Evolutionary conservation across 768 basidiomycete genomes (phyloP).

Genomic region (Tulasnella sp.): DNA sequence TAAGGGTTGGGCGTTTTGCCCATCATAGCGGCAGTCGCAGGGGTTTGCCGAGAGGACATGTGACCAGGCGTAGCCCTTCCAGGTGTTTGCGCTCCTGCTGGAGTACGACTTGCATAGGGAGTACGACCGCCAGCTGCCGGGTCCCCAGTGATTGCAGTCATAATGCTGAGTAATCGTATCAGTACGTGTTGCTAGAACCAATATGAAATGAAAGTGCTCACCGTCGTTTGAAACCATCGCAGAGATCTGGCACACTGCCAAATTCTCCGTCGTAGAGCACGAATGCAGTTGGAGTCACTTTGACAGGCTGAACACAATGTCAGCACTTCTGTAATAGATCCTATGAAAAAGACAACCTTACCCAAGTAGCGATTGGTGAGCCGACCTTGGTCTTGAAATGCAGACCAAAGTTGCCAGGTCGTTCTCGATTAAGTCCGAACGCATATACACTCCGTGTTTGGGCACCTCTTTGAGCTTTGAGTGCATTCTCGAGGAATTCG

Average conservation of each 20-base stretch:
- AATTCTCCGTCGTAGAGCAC: conserved; percentile 83
- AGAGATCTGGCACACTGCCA: conserved; percentile 81
- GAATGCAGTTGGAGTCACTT: conserved; percentile 79
- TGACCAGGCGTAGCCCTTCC: conserved; percentile 57
- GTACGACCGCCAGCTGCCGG: conserved; percentile 53
- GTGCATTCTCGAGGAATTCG: conserved; percentile 73
- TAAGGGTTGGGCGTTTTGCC: conserved; percentile 14
- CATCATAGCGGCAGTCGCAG: background rate
- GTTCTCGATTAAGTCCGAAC: conserved; percentile 78
- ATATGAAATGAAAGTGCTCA: conserved; percentile 24
- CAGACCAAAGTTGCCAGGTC: conserved; percentile 85
- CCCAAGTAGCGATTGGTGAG: conserved; percentile 84
- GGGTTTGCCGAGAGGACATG: conserved; percentile 52
- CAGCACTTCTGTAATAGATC: background rate
- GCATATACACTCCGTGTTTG: conserved; percentile 93
- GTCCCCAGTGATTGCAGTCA: background rate
- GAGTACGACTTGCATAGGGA: conserved; percentile 60
- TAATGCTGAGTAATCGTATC: background rate
- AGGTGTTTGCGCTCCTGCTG: conserved; percentile 41
- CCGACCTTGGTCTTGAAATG: conserved; percentile 90
- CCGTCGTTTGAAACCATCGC: conserved; percentile 94
- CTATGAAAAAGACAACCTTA: conserved; percentile 30
- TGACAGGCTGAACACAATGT: conserved; percentile 46
- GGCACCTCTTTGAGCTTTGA: conserved; percentile 58
- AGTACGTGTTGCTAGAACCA: too few species aligned